These are phyloP conservation scores for Spathaspora sp. DNA, from an alignment of 1,139 yeast genomes.

Conservation along the genomic window DNA sequence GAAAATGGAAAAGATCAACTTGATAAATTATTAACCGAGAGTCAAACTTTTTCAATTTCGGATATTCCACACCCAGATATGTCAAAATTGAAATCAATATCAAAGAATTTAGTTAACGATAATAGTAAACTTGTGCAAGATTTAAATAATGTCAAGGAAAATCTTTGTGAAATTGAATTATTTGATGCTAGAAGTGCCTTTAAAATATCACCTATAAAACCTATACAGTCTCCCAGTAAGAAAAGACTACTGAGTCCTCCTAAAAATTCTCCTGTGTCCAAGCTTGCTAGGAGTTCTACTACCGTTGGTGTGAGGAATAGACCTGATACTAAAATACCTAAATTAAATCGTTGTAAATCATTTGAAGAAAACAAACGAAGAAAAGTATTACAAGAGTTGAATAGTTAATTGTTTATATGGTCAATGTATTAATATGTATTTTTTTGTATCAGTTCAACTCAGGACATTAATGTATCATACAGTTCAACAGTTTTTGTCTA, in stretches of 20 bases:
- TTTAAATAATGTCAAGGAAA: constrained; percentile 10
- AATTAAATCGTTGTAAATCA: background rate
- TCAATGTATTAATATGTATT: too few relatives aligned
- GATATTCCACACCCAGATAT: constrained; percentile 9
- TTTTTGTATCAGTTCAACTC: too few relatives aligned
- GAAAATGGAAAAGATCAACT: constrained; percentile 4
- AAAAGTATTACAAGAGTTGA: background rate
- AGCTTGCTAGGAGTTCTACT: background rate
- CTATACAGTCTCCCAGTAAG: constrained; percentile 1
- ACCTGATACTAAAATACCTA: background rate
- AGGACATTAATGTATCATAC: too few relatives aligned
- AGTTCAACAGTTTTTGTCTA: too few relatives aligned
- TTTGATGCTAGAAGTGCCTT: constrained; percentile 13
- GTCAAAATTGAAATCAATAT: constrained; percentile 10
- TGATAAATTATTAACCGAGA: constrained; percentile 2
- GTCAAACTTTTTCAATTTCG: constrained; percentile 5
- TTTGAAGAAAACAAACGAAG: constrained; percentile 1
- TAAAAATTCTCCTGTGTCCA: background rate
- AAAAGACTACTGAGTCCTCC: background rate
- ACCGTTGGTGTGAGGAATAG: background rate
- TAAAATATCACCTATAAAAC: constrained; percentile 11
- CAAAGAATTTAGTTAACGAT: constrained; percentile 3
- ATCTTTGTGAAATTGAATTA: constrained; percentile 11
- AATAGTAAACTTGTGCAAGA: constrained; percentile 5
- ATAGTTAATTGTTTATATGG: background rate